These are phyloP conservation scores for Ustilago loliicola DNA, from an alignment of 1,284 basidiomycete genomes.

Conservation along the genomic window DNA sequence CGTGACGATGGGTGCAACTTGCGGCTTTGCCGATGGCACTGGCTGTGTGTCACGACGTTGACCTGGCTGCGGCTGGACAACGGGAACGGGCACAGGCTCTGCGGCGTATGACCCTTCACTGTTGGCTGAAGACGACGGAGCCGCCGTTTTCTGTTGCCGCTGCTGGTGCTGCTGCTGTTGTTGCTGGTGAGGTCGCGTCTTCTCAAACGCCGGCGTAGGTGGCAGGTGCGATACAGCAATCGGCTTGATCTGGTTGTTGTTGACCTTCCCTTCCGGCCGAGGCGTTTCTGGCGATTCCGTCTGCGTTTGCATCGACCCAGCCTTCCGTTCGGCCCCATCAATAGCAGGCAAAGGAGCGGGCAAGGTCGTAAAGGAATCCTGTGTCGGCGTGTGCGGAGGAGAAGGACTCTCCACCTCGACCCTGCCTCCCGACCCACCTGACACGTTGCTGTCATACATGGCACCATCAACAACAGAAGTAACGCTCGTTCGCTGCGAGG, in stretches of 20 bases:
- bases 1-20: slow-evolving; percentile 26
- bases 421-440: slow-evolving; percentile 2
- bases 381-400: slow-evolving; percentile 59
- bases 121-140: slow-evolving; percentile 23
- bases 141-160: slow-evolving; percentile 17
- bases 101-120: slow-evolving; percentile 13
- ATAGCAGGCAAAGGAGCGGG: slow-evolving; percentile 2
- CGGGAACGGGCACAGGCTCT: background rate
- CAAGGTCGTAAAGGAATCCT: slow-evolving; percentile 24
- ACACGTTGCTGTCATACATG: slow-evolving; percentile 15
- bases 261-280: slow-evolving; percentile 15
- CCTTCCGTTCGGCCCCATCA: slow-evolving; percentile 1
- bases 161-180: slow-evolving; percentile 28
- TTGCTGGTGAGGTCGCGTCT: slow-evolving; percentile 34
- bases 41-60: slow-evolving; percentile 26
- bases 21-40: slow-evolving; percentile 7
- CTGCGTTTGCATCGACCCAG: background rate
- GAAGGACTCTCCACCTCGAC: slow-evolving; percentile 15
- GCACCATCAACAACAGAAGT: slow-evolving; percentile 52
- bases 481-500: slow-evolving; percentile 58
- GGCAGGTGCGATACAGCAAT: slow-evolving; percentile 53
- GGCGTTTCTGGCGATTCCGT: slow-evolving; percentile 18
- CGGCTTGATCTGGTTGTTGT: slow-evolving; percentile 45
- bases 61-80: slow-evolving; percentile 1
- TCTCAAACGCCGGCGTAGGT: slow-evolving; percentile 58